These are phyloP conservation scores for Brassica carinata DNA, from an alignment of 345 rosid genomes.

Conservation along the genomic window DNA sequence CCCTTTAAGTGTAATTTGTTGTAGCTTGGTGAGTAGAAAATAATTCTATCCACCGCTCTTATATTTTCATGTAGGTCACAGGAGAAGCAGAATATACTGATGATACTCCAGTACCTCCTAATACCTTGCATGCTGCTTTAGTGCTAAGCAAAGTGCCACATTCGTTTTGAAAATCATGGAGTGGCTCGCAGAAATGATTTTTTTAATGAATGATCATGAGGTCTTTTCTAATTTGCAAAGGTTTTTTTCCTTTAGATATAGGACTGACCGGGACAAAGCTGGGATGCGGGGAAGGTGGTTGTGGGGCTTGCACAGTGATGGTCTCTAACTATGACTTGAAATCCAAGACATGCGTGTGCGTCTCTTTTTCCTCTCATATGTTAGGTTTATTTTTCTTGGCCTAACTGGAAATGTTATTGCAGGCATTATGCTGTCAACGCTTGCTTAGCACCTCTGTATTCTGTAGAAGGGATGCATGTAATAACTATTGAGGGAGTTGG, in stretches of 20 bases:
- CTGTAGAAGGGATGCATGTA: conserved; percentile 95
- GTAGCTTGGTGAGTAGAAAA: conserved; percentile 5
- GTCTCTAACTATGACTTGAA: conserved; percentile 62
- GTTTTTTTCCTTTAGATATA: conserved; percentile 46
- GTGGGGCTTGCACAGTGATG: conserved; percentile 98
- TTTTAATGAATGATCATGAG: not conserved
- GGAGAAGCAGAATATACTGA: not conserved
- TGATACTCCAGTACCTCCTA: not conserved
- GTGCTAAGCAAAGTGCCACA: not conserved
- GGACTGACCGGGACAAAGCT: conserved; percentile 93
- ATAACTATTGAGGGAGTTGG: conserved; percentile 95
- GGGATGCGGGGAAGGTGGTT: conserved; percentile 99
- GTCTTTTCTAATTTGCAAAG: not conserved
- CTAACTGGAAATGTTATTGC: conserved; percentile 19
- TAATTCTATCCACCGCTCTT: not conserved
- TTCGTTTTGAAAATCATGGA: not conserved
- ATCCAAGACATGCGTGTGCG: conserved; percentile 78
- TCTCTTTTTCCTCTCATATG: conserved; percentile 36
- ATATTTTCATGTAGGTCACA: not conserved
- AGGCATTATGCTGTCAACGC: conserved; percentile 97
- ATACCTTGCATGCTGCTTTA: not conserved
- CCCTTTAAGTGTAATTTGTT: not conserved
- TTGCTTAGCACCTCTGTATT: conserved; percentile 91
- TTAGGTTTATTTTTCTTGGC: not conserved
- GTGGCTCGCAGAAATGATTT: not conserved